phyloP scores from a whole-genome alignment of 208 protist species.

The Acanthamoeba royreba region DNA sequence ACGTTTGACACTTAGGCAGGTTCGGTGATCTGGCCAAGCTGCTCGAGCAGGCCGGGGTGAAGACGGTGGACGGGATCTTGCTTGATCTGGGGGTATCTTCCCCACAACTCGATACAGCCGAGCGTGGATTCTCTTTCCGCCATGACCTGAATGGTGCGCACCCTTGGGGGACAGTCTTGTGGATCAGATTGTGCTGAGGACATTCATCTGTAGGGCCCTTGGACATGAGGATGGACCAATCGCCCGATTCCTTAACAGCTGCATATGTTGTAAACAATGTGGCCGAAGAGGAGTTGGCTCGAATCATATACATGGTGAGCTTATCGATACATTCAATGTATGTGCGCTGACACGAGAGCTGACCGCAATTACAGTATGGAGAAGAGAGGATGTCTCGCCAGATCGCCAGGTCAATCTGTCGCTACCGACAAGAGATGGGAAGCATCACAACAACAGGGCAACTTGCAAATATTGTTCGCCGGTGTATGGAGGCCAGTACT shows the following conservation, averaged over 20 bases:
- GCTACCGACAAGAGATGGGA: background rate
- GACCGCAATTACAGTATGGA: background rate
- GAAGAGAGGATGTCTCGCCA: constrained; percentile 21
- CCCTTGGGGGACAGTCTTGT: too few relatives aligned
- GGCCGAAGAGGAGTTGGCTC: constrained; percentile 24
- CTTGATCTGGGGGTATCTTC: constrained; percentile 20
- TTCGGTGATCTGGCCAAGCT: constrained; percentile 2
- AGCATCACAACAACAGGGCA: background rate
- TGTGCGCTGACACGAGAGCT: background rate
- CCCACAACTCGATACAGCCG: background rate
- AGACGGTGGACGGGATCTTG: background rate
- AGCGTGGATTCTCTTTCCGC: constrained; percentile 37
- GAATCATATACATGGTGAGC: background rate
- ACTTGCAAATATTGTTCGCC: constrained; percentile 18
- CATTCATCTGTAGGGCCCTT: background rate
- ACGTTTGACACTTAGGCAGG: too few relatives aligned
- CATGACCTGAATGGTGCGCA: background rate
- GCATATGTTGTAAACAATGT: constrained; percentile 28
- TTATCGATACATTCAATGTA: background rate
- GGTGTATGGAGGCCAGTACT: background rate
- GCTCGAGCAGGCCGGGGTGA: background rate
- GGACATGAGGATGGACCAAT: constrained; percentile 44
- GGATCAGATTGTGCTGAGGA: too few relatives aligned
- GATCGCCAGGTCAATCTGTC: background rate
- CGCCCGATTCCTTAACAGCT: background rate